Base-by-base conservation (phyloP, 495 filamentous ascomycete genomes). In the Melanomma pulvis-pyrius region DNA sequence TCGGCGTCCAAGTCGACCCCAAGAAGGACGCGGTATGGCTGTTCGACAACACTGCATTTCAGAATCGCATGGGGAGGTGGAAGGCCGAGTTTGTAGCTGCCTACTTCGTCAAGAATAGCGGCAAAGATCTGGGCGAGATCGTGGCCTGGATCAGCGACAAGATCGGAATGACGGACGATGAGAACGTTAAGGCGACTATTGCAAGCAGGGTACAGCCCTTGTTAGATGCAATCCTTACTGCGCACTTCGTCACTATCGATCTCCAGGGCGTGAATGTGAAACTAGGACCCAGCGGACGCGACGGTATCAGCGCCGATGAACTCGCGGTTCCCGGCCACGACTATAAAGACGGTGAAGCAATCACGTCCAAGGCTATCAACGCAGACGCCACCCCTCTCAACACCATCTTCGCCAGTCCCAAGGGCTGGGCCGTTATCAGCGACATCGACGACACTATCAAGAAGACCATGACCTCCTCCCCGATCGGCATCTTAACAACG, bases 371-470 rank as follows among this genome's bases (percentile, higher is more conserved):
- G 7, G 67, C 80, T n/a, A 73, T 82, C 24, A 64, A 74, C 11
- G 82, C 78, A 2, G 71, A 71, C 65, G 61, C 65, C 73, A 47
- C 75, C 68, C 12, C 68, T 76, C 46, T 88, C 84, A 80, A 80
- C 58, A 97, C 92, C 0, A 79, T 83, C 7, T 93, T 87, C 71
- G 90, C 90, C 0, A 86, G 84, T 25, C 85, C 90, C 0, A 84
- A 91, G 63, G 93, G 93, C 12, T 97, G 93, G 93, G 83, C 87
- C 2, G 78, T 98, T 5, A 88, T 98, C 62, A 94, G 90, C 34
- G 93, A 98, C 72, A 88, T 98, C 73, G 93, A 98, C 76, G 93
- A 98, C 76, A 94, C 93, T 1, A 96, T 97, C 80, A 97, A 98
- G 78, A 80, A 92, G 55, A 96, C 93, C 0, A 83, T 89, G 73